Percentiles rank a stretch among this genome's conserved stretches.
phyloP scores from a whole-genome alignment of 2,329 filamentous ascomycete genomes.

The Fusarium musae region DNA sequence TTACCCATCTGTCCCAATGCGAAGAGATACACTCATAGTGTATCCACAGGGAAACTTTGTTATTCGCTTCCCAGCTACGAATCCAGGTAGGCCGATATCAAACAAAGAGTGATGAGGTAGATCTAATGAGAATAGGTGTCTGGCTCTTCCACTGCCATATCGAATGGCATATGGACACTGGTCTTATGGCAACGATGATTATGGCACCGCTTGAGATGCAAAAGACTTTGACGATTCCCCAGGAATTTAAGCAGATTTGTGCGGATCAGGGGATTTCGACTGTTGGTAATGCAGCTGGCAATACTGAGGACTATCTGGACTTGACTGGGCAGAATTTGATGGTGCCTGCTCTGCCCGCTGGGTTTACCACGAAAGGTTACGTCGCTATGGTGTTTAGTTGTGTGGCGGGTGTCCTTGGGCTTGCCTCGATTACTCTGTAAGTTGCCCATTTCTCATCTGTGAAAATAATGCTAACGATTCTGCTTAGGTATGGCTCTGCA shows the following conservation, averaged over 20 bases:
- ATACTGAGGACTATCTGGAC: background rate
- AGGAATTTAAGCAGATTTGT: background rate
- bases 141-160: slow-evolving; percentile 1
- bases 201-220: background rate
- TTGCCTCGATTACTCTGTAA: background rate
- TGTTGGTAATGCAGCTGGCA: background rate
- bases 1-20: background rate
- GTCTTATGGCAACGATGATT: background rate
- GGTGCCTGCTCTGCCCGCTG: background rate
- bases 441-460: accelerated
- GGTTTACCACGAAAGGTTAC: background rate
- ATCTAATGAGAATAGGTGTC: background rate
- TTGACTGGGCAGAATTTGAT: background rate
- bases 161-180: background rate
- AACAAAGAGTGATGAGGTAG: accelerated
- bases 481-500: background rate
- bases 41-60: background rate
- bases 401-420: accelerated
- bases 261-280: background rate
- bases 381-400: background rate
- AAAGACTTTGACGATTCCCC: background rate
- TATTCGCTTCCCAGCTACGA: background rate
- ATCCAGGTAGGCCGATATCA: background rate
- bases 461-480: background rate
- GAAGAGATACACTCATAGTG: background rate